Conservation (phyloP, 2,329 filamentous ascomycete genomes). For the Sclerotinia spermophila region DNA sequence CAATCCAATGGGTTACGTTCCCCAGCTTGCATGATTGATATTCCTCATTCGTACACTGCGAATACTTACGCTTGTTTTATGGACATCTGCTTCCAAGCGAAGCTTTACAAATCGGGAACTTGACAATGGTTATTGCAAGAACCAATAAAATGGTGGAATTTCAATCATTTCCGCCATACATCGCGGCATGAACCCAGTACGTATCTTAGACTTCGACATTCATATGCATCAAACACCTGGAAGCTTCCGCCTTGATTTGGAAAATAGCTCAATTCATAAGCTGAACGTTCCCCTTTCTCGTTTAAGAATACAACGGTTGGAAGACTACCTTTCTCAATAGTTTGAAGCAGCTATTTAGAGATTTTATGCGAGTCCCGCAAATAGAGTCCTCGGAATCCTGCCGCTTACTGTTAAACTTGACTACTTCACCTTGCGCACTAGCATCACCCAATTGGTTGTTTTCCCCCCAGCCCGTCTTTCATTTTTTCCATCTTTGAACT, state of each 20-base stretch:
- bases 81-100: no score
- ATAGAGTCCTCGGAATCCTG: not conserved
- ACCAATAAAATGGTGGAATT: not conserved
- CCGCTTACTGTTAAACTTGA: not conserved
- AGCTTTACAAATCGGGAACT: not conserved
- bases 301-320: not conserved
- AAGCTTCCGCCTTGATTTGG: no score
- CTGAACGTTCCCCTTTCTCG: no score
- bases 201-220: not conserved
- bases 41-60: not conserved
- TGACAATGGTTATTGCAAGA: not conserved
- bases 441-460: not conserved
- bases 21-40: not conserved
- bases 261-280: not conserved
- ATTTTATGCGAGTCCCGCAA: not conserved
- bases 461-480: not conserved
- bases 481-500: not conserved
- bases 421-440: not conserved
- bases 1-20: not conserved
- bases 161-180: not conserved
- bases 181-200: not conserved
- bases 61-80: not conserved
- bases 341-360: not conserved
- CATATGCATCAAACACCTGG: no score
- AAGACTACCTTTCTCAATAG: no score